These are phyloP conservation scores for Rhodamnia argentea DNA, from an alignment of 345 rosid species.

Conservation along the genomic window DNA sequence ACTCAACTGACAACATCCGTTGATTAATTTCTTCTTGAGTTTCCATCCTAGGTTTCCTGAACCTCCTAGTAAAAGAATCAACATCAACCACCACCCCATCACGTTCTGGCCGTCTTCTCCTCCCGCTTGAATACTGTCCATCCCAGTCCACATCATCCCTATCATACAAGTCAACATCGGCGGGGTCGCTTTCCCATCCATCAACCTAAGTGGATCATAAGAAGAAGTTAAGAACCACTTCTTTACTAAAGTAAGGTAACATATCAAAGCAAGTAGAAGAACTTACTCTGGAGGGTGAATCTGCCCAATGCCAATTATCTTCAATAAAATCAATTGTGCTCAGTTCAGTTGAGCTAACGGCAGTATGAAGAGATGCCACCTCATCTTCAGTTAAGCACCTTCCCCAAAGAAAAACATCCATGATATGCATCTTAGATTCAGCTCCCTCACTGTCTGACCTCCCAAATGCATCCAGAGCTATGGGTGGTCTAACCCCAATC, in stretches of 20 bases:
- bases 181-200: constrained; percentile 99
- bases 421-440: constrained; percentile 97
- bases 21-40: constrained; percentile 91
- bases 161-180: constrained; percentile 91
- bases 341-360: constrained; percentile 59
- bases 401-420: constrained; percentile 99
- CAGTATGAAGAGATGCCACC: constrained; percentile 68
- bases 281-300: constrained; percentile 90
- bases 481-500: constrained; percentile 95
- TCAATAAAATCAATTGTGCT: constrained; percentile 75
- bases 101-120: constrained; percentile 83
- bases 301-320: constrained; percentile 98
- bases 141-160: constrained; percentile 99
- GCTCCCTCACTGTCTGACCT: constrained; percentile 99
- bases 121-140: constrained; percentile 96
- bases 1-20: constrained; percentile 93
- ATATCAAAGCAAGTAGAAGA: background rate
- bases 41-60: constrained; percentile 91
- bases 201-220: constrained; percentile 52
- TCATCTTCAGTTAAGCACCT: constrained; percentile 95
- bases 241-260: background rate
- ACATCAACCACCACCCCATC: constrained; percentile 55
- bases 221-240: constrained; percentile 9
- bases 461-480: constrained; percentile 88
- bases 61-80: constrained; percentile 89